A percentile compares a stretch with the other conserved stretches of the same genome.
phyloP scores from a whole-genome alignment of 768 basidiomycete species.

The Phanerodontia chrysosporium region DNA sequence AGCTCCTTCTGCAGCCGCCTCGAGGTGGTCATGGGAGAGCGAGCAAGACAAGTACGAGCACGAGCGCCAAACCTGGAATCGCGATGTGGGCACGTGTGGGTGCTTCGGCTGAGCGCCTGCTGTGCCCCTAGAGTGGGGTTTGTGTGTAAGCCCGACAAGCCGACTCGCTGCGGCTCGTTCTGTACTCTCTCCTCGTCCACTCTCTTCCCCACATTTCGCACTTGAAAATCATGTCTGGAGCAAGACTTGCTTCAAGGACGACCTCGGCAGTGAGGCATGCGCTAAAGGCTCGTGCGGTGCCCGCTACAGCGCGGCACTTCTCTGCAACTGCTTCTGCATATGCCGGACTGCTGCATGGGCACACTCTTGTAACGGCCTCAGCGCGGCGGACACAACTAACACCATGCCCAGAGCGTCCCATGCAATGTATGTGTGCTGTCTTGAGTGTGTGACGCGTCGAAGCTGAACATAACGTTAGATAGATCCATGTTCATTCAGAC shows the following conservation, averaged over 20 bases:
- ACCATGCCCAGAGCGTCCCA: constrained; percentile 9
- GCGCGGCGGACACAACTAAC: constrained; percentile 10
- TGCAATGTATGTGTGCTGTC: constrained; percentile 16
- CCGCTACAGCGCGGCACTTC: constrained; percentile 8
- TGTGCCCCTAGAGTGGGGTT: background rate
- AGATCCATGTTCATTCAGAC: constrained; percentile 99
- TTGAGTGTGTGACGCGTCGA: background rate
- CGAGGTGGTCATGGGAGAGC: constrained; percentile 1
- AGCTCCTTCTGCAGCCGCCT: constrained; percentile 70
- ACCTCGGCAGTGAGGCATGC: constrained; percentile 5
- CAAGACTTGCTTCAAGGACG: constrained; percentile 13
- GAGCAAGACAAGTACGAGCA: background rate
- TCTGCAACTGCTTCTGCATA: constrained; percentile 13
- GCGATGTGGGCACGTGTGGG: constrained; percentile 1
- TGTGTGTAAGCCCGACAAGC: constrained; percentile 3
- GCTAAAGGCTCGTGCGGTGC: background rate
- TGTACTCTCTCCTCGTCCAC: background rate
- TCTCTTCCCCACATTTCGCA: background rate
- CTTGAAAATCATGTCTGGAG: constrained; percentile 10
- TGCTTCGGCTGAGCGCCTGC: background rate
- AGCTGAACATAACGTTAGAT: constrained; percentile 34
- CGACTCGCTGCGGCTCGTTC: background rate
- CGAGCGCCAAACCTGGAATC: background rate
- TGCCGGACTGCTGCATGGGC: constrained; percentile 26
- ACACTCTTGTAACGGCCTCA: constrained; percentile 32